These are phyloP conservation scores for Nigrograna mackinnonii DNA, from an alignment of 2,329 filamentous ascomycete species.

Conservation along the genomic window DNA sequence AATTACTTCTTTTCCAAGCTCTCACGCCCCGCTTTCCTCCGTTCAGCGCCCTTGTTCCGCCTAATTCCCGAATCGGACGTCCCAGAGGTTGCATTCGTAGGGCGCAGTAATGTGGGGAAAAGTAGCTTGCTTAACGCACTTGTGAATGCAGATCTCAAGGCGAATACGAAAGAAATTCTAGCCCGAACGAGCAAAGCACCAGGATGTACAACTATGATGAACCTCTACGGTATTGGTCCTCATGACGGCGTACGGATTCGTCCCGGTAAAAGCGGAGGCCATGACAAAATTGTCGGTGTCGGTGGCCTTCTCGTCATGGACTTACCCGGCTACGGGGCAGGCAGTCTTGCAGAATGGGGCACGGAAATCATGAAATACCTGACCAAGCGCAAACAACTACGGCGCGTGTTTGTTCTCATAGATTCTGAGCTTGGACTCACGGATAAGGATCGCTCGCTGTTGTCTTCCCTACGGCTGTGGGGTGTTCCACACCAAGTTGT, in stretches of 20 bases:
- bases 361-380: constrained; percentile 71
- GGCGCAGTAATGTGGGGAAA: constrained; percentile 73
- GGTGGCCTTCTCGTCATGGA: constrained; percentile 64
- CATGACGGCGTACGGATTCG: constrained; percentile 21
- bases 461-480: constrained; percentile 59
- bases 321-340: constrained; percentile 72
- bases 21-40: constrained; percentile 56
- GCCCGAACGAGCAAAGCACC: constrained; percentile 60
- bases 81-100: constrained; percentile 69
- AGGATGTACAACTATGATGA: constrained; percentile 67
- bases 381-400: constrained; percentile 62
- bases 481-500: constrained; percentile 67
- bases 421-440: constrained; percentile 68
- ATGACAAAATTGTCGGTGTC: constrained; percentile 38
- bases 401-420: constrained; percentile 66
- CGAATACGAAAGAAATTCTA: constrained; percentile 6
- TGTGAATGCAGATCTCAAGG: neutral
- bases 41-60: constrained; percentile 64
- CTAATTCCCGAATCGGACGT: constrained; percentile 57
- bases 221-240: constrained; percentile 64
- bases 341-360: constrained; percentile 65
- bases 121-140: constrained; percentile 64
- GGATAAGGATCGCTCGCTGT: constrained; percentile 59
- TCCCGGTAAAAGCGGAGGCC: constrained; percentile 25
- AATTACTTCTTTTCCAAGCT: constrained; percentile 47